Evolutionary conservation across 2,329 filamentous ascomycete species (phyloP), one percentile per base, ranked within the genome.

Genomic region (Aspergillus aculeatinus): DNA sequence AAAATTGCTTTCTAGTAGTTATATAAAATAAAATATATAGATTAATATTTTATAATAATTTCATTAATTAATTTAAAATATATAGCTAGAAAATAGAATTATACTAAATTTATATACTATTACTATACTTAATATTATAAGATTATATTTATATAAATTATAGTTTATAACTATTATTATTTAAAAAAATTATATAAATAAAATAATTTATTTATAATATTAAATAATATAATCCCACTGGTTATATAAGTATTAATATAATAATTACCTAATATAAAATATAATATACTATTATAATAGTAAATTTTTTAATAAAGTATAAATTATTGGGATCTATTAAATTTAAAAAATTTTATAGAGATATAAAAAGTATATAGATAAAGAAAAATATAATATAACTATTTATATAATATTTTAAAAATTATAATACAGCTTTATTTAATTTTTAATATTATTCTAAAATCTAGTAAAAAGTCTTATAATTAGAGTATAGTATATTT

Each of bases 21-120:
- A 62, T 55, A 49, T 52, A 49, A 54, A 60, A 23, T 56, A 29
- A 19, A 50, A 39, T 51, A 57, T 47, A 57, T 48, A 55, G 33
- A 53, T 60, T 53, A 55, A 31, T 51, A 35, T 35, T 51, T 33
- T 19, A 21, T 51, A 27, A 27, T 29, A 50, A 29, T 12, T 27
- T 50, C 1, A 12, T 7, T 29, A 29, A 9, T 6, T 50, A 33
- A 3, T 9, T 12, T 33, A 33, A 12, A 33, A 33, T 33, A 33
- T 33, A 12, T 33, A 33, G 31, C 1, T 33, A 33, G 7, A 33
- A 21, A 33, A 12, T 9, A 33, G 3, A 33, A 33, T 33, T 9
- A 33, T 33, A 33, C 31, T 33, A 33, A 12, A 33, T 33, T 4
- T 33, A 33, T 33, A 33, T 33, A 33, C 1, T 9, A 33, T 33